phyloP scores from a whole-genome alignment of 352 stramenopile species.

The Pythium brassicae region DNA sequence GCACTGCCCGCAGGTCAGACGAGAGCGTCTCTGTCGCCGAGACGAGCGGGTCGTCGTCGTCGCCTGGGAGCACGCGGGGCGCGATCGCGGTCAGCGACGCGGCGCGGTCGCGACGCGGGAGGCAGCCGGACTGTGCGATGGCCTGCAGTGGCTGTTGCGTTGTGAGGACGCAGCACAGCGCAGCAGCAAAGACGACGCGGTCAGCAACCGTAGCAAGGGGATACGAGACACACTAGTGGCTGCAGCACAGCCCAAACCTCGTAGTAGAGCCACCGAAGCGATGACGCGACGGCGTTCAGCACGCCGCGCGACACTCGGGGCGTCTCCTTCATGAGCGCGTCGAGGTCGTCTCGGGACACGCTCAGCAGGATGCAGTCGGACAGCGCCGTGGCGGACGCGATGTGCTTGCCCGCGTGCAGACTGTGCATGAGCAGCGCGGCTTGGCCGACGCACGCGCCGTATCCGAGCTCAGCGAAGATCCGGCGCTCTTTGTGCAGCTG shows the following conservation, averaged over 20 bases:
- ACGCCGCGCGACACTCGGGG: slow-evolving; percentile 67
- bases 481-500: slow-evolving; percentile 75
- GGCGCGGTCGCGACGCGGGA: slow-evolving; percentile 49
- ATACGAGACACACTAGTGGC: not conserved
- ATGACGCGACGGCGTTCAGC: slow-evolving; percentile 73
- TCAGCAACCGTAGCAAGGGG: not conserved
- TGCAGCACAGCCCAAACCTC: slow-evolving; percentile 38
- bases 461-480: slow-evolving; percentile 57
- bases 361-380: slow-evolving; percentile 68
- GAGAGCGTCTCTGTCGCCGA: slow-evolving; percentile 51
- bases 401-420: slow-evolving; percentile 60
- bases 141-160: slow-evolving; percentile 41
- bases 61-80: slow-evolving; percentile 13
- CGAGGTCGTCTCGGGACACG: slow-evolving; percentile 62
- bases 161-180: not conserved
- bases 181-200: too few species aligned
- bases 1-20: slow-evolving; percentile 57
- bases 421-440: slow-evolving; percentile 63
- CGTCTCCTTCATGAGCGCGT: slow-evolving; percentile 70
- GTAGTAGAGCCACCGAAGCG: slow-evolving; percentile 73
- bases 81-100: slow-evolving; percentile 24
- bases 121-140: slow-evolving; percentile 59
- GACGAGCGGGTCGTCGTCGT: slow-evolving; percentile 40
- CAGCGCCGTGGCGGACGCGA: slow-evolving; percentile 66
- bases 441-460: slow-evolving; percentile 76